Evolutionary conservation across 805 yeast genomes (phyloP).

Genomic region (Saturnispora zaruensis): DNA sequence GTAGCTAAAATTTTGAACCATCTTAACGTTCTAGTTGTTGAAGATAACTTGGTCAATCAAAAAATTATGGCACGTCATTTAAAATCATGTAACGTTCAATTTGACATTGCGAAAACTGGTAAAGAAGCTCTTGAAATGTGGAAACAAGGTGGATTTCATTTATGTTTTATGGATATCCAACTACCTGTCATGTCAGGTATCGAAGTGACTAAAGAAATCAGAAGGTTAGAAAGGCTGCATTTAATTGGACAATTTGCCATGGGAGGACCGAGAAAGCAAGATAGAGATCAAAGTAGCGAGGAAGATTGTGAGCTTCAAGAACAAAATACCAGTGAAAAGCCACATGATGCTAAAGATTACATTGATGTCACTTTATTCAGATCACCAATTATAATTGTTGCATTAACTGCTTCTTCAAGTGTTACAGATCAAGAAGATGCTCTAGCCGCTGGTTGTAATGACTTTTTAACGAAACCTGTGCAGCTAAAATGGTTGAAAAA

Average conservation of each 20-base stretch:
- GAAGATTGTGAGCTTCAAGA: background rate
- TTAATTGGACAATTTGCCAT: slow-evolving; percentile 55
- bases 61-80: slow-evolving; percentile 84
- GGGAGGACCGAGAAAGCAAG: slow-evolving; percentile 13
- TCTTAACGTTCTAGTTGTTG: slow-evolving; percentile 86
- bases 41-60: slow-evolving; percentile 91
- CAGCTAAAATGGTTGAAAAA: slow-evolving; percentile 88
- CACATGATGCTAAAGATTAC: slow-evolving; percentile 33
- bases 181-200: slow-evolving; percentile 93
- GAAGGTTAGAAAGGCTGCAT: slow-evolving; percentile 73
- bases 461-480: slow-evolving; percentile 92
- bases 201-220: slow-evolving; percentile 87
- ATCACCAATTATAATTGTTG: slow-evolving; percentile 96
- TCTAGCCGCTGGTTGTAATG: slow-evolving; percentile 94
- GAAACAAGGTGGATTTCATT: slow-evolving; percentile 89
- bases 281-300: slow-evolving; percentile 12
- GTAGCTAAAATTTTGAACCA: slow-evolving; percentile 69
- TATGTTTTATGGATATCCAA: slow-evolving; percentile 95
- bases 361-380: slow-evolving; percentile 59
- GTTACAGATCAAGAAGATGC: slow-evolving; percentile 84
- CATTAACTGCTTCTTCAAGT: slow-evolving; percentile 86
- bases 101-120: slow-evolving; percentile 85
- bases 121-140: slow-evolving; percentile 91
- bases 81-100: slow-evolving; percentile 75
- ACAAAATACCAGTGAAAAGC: background rate